These are phyloP conservation scores for Colletotrichum theobromicola DNA, from an alignment of 2,329 filamentous ascomycete species.

Conservation along the genomic window DNA sequence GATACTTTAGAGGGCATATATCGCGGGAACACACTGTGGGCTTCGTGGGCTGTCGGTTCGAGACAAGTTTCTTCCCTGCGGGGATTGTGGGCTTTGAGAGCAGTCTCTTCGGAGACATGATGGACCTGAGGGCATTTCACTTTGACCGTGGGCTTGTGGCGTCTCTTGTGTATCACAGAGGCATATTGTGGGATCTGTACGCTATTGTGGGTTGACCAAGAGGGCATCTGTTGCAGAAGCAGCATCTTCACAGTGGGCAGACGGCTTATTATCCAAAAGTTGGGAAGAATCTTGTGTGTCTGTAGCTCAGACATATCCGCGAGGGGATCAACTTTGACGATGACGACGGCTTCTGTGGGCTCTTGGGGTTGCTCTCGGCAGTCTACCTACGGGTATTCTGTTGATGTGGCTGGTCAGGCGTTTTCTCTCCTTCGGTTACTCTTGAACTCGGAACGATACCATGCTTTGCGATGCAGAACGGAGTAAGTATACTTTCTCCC, in stretches of 20 bases:
- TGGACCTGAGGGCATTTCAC: constrained; percentile 60
- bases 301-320: constrained; percentile 21
- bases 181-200: constrained; percentile 15
- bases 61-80: constrained; percentile 39
- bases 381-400: neutral
- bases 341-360: constrained; percentile 35
- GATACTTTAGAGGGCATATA: constrained; percentile 48
- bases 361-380: constrained; percentile 21
- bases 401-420: constrained; percentile 17
- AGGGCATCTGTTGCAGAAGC: constrained; percentile 31
- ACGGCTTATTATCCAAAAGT: constrained; percentile 27
- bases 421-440: constrained; percentile 20
- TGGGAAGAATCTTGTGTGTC: constrained; percentile 36
- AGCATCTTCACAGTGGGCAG: constrained; percentile 26
- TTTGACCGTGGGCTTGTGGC: constrained; percentile 38
- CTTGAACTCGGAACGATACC: constrained; percentile 18
- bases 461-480: constrained; percentile 13
- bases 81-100: constrained; percentile 60
- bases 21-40: constrained; percentile 49
- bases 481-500: constrained; percentile 25
- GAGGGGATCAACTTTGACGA: constrained; percentile 35
- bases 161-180: constrained; percentile 7
- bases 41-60: constrained; percentile 65
- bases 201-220: constrained; percentile 28
- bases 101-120: constrained; percentile 50